phyloP scores from a whole-genome alignment of 83 land plant genomes.

The Picea mariana region DNA sequence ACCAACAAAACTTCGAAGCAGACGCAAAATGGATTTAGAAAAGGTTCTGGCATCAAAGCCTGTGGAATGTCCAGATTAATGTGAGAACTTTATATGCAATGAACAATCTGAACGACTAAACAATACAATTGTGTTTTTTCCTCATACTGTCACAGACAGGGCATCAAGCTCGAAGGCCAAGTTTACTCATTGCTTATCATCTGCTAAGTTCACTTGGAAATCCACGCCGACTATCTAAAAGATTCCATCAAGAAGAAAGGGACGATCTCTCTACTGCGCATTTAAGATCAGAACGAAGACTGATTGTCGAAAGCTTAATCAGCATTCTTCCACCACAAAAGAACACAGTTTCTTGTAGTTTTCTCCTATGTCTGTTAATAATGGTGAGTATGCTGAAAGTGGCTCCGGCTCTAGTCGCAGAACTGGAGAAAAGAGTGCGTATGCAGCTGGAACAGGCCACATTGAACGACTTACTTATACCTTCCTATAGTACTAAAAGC shows the following conservation, averaged over 20 bases:
- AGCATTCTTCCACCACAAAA: too few relatives aligned
- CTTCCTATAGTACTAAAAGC: too few relatives aligned
- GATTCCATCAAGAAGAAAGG: slow-evolving; percentile 79
- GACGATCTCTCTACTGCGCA: too few relatives aligned
- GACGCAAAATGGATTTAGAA: slow-evolving; percentile 45
- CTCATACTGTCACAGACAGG: slow-evolving; percentile 16
- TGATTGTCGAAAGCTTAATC: too few relatives aligned
- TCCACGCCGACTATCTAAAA: slow-evolving; percentile 81
- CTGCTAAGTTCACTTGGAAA: slow-evolving; percentile 88
- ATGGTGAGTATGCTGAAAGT: too few relatives aligned
- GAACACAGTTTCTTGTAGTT: too few relatives aligned
- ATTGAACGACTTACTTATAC: too few relatives aligned
- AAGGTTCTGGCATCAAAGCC: slow-evolving; percentile 26
- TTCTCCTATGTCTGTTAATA: too few relatives aligned
- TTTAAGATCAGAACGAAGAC: too few relatives aligned
- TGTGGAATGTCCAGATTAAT: slow-evolving; percentile 11
- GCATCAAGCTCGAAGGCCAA: slow-evolving; percentile 42
- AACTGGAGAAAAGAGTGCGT: too few relatives aligned
- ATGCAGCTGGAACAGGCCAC: too few relatives aligned
- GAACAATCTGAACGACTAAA: slow-evolving; percentile 11
- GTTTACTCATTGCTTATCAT: slow-evolving; percentile 70
- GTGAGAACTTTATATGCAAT: slow-evolving; percentile 22
- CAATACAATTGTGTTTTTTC: slow-evolving; percentile 2
- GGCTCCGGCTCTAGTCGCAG: too few relatives aligned
- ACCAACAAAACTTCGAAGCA: slow-evolving; percentile 45